Conservation (phyloP, 2,329 filamentous ascomycete genomes). For the Delphinella strobiligena region DNA sequence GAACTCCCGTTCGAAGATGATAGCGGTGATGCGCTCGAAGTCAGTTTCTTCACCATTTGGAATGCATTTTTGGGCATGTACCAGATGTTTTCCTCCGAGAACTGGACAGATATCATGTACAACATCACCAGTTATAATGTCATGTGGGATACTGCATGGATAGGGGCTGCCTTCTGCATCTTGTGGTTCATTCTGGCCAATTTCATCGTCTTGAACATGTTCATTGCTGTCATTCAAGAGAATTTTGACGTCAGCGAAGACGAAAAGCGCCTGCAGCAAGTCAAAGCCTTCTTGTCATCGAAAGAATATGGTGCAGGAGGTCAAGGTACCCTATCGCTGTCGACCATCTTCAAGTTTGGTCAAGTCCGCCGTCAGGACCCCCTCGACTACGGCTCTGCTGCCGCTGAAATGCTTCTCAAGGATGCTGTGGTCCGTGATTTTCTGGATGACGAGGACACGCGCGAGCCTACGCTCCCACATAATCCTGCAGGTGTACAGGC, state of each 20-base stretch:
- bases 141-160: slow-evolving; percentile 66
- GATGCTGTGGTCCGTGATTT: slow-evolving; percentile 93
- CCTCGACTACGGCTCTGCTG: slow-evolving; percentile 80
- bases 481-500: too few species aligned
- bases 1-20: slow-evolving; percentile 56
- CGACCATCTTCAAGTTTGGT: slow-evolving; percentile 49
- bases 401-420: slow-evolving; percentile 92
- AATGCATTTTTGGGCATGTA: slow-evolving; percentile 98
- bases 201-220: slow-evolving; percentile 98
- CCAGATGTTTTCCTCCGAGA: slow-evolving; percentile 87
- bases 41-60: slow-evolving; percentile 82
- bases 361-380: slow-evolving; percentile 63
- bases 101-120: slow-evolving; percentile 87
- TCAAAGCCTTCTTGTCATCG: slow-evolving; percentile 84
- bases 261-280: slow-evolving; percentile 91
- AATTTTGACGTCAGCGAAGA: slow-evolving; percentile 99
- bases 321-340: slow-evolving; percentile 62
- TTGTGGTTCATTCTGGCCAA: slow-evolving; percentile 93
- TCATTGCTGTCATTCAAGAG: slow-evolving; percentile 99
- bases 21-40: slow-evolving; percentile 49
- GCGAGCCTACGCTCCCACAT: too few species aligned
- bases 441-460: slow-evolving; percentile 61
- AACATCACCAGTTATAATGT: slow-evolving; percentile 60
- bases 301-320: slow-evolving; percentile 63
- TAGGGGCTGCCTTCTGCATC: slow-evolving; percentile 80